These are phyloP conservation scores for Bromus sterilis DNA, from an alignment of 176 grass and related monocot species.

Conservation along the genomic window DNA sequence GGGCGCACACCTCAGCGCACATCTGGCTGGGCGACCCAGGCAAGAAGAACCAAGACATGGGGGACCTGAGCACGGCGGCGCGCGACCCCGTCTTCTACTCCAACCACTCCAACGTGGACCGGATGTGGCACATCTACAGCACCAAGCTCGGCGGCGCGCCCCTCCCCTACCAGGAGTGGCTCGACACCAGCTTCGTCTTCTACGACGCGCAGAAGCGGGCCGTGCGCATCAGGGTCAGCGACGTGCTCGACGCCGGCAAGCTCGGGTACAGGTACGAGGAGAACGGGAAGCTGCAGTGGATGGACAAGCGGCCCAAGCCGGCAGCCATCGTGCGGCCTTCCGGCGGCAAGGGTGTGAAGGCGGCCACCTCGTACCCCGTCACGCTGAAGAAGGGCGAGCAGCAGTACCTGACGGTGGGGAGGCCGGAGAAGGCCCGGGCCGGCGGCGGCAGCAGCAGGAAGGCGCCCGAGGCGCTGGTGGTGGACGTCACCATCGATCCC, in stretches of 20 bases:
- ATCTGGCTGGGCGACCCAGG: not conserved
- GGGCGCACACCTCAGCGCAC: not conserved
- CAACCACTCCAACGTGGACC: slow-evolving; percentile 36
- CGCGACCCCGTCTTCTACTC: slow-evolving; percentile 19
- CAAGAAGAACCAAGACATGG: slow-evolving; percentile 27
- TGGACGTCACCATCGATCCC: no score
- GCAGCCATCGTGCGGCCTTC: no score
- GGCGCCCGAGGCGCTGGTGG: no score
- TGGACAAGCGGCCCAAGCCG: no score
- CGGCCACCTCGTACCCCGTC: no score
- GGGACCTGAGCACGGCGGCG: not conserved
- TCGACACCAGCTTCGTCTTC: slow-evolving; percentile 6
- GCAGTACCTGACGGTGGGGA: no score
- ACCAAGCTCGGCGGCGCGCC: not conserved
- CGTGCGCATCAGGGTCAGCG: not conserved
- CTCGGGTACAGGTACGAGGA: no score
- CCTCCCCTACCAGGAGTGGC: not conserved
- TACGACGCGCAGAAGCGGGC: not conserved
- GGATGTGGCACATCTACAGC: slow-evolving; percentile 16
- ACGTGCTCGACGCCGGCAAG: not conserved
- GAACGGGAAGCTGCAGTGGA: no score
- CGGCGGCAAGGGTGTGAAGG: no score
- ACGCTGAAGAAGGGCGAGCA: no score
- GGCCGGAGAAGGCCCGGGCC: no score
- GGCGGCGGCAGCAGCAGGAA: no score